A percentile compares a stretch with the other conserved stretches of the same genome.
phyloP scores from a whole-genome alignment of 108 stramenopile genomes.

The Nitzschia inconspicua region DNA sequence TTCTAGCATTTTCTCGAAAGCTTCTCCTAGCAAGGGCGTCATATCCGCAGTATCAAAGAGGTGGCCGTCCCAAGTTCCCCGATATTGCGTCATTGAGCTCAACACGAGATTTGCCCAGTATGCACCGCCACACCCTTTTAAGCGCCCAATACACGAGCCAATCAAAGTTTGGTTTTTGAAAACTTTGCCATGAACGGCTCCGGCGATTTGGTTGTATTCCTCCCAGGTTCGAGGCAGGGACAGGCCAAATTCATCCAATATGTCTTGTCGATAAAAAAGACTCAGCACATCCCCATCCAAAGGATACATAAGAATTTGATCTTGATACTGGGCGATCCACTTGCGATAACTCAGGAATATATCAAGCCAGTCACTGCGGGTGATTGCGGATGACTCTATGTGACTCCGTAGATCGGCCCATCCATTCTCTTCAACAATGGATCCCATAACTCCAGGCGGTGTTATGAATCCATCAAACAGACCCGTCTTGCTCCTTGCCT shows the following conservation, averaged over 20 bases:
- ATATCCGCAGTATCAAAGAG: constrained; percentile 38
- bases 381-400: not conserved
- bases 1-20: constrained; percentile 21
- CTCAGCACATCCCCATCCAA: constrained; percentile 32
- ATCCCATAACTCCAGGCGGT: constrained; percentile 19
- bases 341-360: constrained; percentile 27
- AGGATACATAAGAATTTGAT: constrained; percentile 21
- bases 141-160: constrained; percentile 27
- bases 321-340: constrained; percentile 21
- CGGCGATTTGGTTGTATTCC: constrained; percentile 34
- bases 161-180: constrained; percentile 12
- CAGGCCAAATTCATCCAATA: constrained; percentile 22
- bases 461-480: constrained; percentile 32
- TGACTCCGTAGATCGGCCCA: constrained; percentile 19
- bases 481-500: constrained; percentile 12
- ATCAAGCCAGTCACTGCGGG: constrained; percentile 21
- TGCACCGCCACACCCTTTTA: not conserved
- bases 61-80: constrained; percentile 20
- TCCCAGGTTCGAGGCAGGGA: constrained; percentile 35
- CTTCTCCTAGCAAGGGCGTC: constrained; percentile 26
- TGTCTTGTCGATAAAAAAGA: constrained; percentile 37
- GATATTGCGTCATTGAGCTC: constrained; percentile 29
- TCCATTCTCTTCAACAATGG: constrained; percentile 15
- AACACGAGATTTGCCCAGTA: constrained; percentile 32
- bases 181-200: constrained; percentile 19